These are phyloP conservation scores for Geranomyces variabilis DNA, from an alignment of 192 early-diverging fungal species.

Conservation along the genomic window DNA sequence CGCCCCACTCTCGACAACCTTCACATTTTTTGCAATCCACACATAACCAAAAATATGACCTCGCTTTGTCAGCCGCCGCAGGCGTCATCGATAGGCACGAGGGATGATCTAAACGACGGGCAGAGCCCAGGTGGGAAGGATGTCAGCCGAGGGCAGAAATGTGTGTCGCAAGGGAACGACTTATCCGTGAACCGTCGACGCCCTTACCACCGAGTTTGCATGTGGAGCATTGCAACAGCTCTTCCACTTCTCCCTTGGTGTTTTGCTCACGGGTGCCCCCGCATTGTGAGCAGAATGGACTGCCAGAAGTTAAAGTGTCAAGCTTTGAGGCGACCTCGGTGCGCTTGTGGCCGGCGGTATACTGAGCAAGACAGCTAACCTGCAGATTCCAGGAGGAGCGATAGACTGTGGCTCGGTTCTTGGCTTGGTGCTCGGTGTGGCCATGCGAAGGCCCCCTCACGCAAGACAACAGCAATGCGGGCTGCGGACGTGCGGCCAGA, in stretches of 20 bases:
- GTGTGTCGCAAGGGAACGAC: no score
- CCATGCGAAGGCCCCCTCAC: no score
- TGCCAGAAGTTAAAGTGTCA: not conserved
- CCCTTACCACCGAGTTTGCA: not conserved
- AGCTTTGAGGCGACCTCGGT: no score
- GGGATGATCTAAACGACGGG: not conserved
- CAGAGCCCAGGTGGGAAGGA: not conserved
- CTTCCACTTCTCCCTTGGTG: not conserved
- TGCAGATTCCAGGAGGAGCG: no score
- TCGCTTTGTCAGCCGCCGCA: not conserved
- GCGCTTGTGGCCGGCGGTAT: no score
- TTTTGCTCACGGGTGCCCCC: not conserved
- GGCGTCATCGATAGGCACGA: not conserved
- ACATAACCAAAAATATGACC: conserved; percentile 51
- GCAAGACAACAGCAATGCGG: no score
- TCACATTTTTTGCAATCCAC: conserved; percentile 54
- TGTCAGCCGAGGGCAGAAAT: no score
- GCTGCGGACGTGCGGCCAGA: no score
- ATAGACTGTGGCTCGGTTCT: no score
- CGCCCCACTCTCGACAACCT: conserved; percentile 48
- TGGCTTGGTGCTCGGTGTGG: no score
- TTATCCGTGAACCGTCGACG: no score
- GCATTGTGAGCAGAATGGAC: conserved; percentile 7
- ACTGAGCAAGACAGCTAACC: no score
- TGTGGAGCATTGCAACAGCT: not conserved